A percentile compares a stretch with the other conserved stretches of the same genome.
These are phyloP conservation scores for Oryza meyeriana DNA, from an alignment of 176 grass and related monocot species.

Conservation along the genomic window DNA sequence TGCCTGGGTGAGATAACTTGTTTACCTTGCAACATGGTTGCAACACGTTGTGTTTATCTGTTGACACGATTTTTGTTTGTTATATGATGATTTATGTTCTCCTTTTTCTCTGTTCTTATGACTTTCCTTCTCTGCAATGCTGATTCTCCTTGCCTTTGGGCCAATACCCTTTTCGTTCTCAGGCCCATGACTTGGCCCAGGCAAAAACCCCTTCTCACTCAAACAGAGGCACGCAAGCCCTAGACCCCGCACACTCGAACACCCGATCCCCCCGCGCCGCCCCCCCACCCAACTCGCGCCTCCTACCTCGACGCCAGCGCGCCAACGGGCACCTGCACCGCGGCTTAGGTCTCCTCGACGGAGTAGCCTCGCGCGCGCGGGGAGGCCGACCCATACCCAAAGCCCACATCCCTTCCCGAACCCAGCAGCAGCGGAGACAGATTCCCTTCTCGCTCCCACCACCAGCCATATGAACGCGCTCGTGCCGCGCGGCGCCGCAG, in stretches of 20 bases:
- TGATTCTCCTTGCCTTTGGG: too few relatives aligned
- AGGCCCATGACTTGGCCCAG: neutral
- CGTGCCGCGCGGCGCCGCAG: conserved; percentile 16
- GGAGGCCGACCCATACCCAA: too few relatives aligned
- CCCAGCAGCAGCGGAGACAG: neutral
- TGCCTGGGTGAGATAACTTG: neutral
- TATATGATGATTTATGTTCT: neutral
- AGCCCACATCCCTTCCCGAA: neutral
- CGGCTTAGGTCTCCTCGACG: too few relatives aligned
- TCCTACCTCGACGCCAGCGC: neutral
- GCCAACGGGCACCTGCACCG: neutral
- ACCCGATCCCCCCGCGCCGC: too few relatives aligned
- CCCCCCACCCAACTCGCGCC: too few relatives aligned
- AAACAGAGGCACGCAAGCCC: neutral
- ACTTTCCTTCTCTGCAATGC: neutral
- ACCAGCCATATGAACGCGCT: neutral
- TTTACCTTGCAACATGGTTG: neutral
- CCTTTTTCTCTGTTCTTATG: neutral
- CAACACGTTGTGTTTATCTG: neutral
- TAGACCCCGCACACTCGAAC: neutral
- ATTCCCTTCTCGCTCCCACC: neutral
- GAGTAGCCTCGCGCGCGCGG: too few relatives aligned
- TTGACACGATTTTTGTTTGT: neutral
- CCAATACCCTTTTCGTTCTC: neutral
- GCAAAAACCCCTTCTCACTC: neutral